Base-by-base conservation (phyloP, 2,329 filamentous ascomycete genomes). In the Colletotrichum sp. region DNA sequence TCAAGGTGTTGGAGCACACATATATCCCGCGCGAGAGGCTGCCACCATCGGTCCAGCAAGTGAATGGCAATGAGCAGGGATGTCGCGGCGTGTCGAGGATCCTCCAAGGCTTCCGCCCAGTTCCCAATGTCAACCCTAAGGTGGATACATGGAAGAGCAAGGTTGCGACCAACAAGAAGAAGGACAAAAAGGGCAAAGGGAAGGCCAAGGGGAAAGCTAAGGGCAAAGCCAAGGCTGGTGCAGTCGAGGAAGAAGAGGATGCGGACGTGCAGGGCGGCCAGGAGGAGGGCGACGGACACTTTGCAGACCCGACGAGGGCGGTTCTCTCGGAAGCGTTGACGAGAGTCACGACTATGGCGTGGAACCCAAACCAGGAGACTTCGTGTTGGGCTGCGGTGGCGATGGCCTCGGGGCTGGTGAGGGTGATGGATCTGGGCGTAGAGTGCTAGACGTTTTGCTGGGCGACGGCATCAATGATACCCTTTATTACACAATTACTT, bases 331-430 rank as follows among this genome's bases (percentile, higher is more conserved):
- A 94, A 72, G 90, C 93, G 64, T 85, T 89, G 77, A 93, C 91
- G 12, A 89, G 92, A 63, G 85, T 94, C 77, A 92, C 92, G 7
- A 86, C 88, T 3, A 85, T 93, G 28, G 88, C 89, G 55, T 95
- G 93, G 93, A 94, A 94, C 80, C 92, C 93, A 3, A 94, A 94
- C 79, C 82, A 87, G 44, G 85, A 87, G n/a, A 93, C 88, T 79
- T 91, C 92, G 15, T 93, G 89, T 78, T 94, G 93, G 93, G 92
- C 91, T 4, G 92, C 92, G 12, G 90, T 90, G 5, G 92, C 91
- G 0, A 89, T 93, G 88, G 93, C 89, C 0, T 94, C 92, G 32
- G 93, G 93, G 0, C 82, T 95, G 75, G 86, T 95, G 59, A 89
- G 91, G 76, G 86, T 95, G 25, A 90, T 93, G 86, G 93, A 95